A percentile compares a stretch with the other conserved stretches of the same genome.
These are phyloP conservation scores for Cyberlindnera euphorbiiphila DNA, from an alignment of 805 yeast genomes.

Conservation along the genomic window DNA sequence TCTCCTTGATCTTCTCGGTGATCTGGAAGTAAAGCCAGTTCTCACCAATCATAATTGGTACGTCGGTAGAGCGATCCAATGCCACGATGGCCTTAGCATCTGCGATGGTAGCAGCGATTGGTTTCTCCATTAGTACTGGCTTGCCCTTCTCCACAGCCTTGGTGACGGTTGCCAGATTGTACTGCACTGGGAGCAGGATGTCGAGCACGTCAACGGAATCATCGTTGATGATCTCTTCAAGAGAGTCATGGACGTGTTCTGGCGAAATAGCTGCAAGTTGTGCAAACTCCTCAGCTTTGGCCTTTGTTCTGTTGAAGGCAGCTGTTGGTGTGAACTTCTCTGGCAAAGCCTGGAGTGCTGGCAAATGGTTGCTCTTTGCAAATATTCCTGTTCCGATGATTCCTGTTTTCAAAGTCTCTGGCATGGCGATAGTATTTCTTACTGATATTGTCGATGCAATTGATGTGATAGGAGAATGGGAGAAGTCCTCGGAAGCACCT, in stretches of 20 bases:
- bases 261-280: conserved; percentile 48
- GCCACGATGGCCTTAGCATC: conserved; percentile 81
- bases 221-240: conserved; percentile 49
- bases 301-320: conserved; percentile 76
- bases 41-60: conserved; percentile 77
- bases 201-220: conserved; percentile 73
- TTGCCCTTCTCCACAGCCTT: conserved; percentile 70
- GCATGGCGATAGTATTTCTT: no score
- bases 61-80: conserved; percentile 52
- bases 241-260: conserved; percentile 32
- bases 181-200: conserved; percentile 85
- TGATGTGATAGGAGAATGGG: no score
- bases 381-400: conserved; percentile 83
- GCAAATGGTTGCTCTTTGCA: conserved; percentile 81
- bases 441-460: no score
- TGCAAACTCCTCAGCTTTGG: conserved; percentile 83
- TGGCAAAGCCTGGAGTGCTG: conserved; percentile 53
- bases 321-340: conserved; percentile 56
- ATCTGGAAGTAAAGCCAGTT: conserved; percentile 77
- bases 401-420: conserved; percentile 17
- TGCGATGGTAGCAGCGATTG: conserved; percentile 79
- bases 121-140: conserved; percentile 84
- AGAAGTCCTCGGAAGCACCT: no score
- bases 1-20: conserved; percentile 49
- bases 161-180: conserved; percentile 63